Conservation (phyloP, 768 basidiomycete species). For the Leccinum sublutescens region DNA sequence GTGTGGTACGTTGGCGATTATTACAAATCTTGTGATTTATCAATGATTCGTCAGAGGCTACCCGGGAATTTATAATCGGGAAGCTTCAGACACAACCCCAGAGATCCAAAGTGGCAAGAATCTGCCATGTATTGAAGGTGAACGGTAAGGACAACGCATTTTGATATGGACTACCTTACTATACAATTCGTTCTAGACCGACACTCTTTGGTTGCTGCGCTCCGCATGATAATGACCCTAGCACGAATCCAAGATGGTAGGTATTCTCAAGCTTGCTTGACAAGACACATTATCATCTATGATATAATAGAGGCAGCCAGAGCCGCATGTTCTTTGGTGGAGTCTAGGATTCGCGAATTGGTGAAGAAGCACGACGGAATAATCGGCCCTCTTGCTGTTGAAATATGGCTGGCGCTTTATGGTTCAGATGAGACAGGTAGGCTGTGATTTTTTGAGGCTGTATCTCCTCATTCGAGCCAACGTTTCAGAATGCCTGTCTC, state of each 20-base stretch:
- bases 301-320: neutral
- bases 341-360: conserved; percentile 11
- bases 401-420: conserved; percentile 16
- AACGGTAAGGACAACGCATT: conserved; percentile 4
- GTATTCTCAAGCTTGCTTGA: neutral
- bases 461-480: neutral
- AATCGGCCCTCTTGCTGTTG: conserved; percentile 22
- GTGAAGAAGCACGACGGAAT: conserved; percentile 1
- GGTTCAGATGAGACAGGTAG: conserved; percentile 2
- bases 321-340: rapidly evolving
- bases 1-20: conserved; percentile 12
- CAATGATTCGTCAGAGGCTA: conserved; percentile 6
- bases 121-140: conserved; percentile 12
- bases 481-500: no score
- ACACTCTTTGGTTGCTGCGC: conserved; percentile 9
- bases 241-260: conserved; percentile 15
- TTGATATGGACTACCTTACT: neutral
- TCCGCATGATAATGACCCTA: conserved; percentile 18
- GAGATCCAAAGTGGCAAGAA: neutral
- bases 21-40: neutral
- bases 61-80: neutral
- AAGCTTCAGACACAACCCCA: neutral
- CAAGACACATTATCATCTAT: neutral
- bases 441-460: neutral
- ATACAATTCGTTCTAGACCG: conserved; percentile 3